phyloP scores from a whole-genome alignment of 2,329 filamentous ascomycete species.

The Calonectria pteridis region DNA sequence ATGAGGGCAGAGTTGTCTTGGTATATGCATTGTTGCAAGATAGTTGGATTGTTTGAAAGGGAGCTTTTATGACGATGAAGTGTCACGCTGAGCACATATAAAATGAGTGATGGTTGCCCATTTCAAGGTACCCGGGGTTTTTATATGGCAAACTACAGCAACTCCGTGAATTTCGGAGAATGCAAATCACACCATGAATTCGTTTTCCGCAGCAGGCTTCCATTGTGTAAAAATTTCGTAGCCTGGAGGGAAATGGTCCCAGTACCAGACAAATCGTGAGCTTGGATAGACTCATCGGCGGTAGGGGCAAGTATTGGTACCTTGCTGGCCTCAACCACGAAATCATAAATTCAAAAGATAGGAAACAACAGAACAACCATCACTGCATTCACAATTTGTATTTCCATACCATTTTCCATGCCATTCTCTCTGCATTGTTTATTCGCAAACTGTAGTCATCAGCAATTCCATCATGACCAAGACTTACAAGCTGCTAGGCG shows the following conservation, averaged over 20 bases:
- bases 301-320: not conserved
- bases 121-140: not conserved
- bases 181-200: not conserved
- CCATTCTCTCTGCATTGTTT: too few species aligned
- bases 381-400: not conserved
- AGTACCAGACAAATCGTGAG: not conserved
- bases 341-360: not conserved
- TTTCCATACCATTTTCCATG: not conserved
- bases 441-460: too few species aligned
- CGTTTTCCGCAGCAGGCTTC: not conserved
- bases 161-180: not conserved
- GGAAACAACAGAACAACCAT: not conserved
- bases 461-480: not conserved
- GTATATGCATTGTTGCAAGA: not conserved
- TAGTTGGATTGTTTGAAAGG: not conserved
- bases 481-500: not conserved
- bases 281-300: not conserved
- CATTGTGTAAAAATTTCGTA: not conserved
- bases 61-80: too few species aligned
- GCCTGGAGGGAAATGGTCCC: not conserved
- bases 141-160: not conserved
- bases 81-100: too few species aligned
- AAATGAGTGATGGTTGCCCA: too few species aligned
- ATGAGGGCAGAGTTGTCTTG: rapidly evolving
- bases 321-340: not conserved